These are phyloP conservation scores for Sapria himalayana DNA, from an alignment of 345 rosid species.

Conservation along the genomic window DNA sequence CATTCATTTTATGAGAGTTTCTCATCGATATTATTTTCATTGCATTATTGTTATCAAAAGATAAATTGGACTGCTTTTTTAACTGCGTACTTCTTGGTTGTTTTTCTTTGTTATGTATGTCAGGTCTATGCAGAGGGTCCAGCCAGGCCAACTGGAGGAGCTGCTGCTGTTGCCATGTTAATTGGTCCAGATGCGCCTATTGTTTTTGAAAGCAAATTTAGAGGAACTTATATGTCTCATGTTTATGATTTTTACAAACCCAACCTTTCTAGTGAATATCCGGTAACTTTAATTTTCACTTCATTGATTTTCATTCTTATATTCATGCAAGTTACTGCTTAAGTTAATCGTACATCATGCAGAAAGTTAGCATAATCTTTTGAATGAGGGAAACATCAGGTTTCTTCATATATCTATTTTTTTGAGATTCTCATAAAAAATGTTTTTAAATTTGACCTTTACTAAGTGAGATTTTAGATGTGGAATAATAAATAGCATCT, in stretches of 20 bases:
- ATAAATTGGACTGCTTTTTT: too few relatives aligned
- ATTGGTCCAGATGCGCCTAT: slow-evolving; percentile 95
- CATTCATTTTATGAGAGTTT: too few relatives aligned
- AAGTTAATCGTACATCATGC: too few relatives aligned
- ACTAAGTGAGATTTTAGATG: too few relatives aligned
- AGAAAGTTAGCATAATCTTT: too few relatives aligned
- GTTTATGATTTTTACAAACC: slow-evolving; percentile 99
- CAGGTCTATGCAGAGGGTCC: slow-evolving; percentile 99
- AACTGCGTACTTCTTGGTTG: slow-evolving; percentile 6
- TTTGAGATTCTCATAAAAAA: too few relatives aligned
- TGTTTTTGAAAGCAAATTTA: slow-evolving; percentile 74
- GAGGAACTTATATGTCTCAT: slow-evolving; percentile 96
- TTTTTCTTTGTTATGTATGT: slow-evolving; percentile 10
- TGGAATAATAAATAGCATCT: too few relatives aligned
- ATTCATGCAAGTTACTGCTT: not conserved
- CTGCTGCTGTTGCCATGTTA: slow-evolving; percentile 85
- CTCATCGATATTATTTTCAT: too few relatives aligned
- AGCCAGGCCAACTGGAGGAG: slow-evolving; percentile 99
- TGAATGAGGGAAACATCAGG: too few relatives aligned
- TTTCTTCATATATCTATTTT: too few relatives aligned
- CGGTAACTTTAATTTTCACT: slow-evolving; percentile 25
- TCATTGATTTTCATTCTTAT: not conserved
- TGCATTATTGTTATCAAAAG: too few relatives aligned
- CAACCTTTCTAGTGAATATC: slow-evolving; percentile 97
- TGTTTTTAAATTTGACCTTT: too few relatives aligned